Conservation (phyloP, 345 rosid genomes). For the Lenwebbia sp. region DNA sequence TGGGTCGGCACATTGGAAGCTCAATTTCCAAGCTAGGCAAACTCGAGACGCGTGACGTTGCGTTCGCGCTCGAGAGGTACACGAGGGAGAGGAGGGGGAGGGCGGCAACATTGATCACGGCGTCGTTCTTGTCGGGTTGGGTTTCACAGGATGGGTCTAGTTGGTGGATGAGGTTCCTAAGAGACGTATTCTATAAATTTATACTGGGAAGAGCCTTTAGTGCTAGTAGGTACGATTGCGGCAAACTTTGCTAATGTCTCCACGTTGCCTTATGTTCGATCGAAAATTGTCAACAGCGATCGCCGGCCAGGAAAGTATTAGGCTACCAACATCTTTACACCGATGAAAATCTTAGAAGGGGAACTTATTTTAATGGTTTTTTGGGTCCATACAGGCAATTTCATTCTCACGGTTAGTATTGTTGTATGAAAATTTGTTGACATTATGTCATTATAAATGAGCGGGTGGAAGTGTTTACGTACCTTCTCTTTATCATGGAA, state of each 20-base stretch:
- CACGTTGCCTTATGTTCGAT: background rate
- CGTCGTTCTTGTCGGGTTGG: slow-evolving; percentile 27
- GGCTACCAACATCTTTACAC: background rate
- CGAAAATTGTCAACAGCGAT: background rate
- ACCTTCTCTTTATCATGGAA: background rate
- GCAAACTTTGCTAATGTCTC: slow-evolving; percentile 4
- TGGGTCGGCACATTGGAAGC: slow-evolving; percentile 24
- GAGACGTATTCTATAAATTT: slow-evolving; percentile 10
- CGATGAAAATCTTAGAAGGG: background rate
- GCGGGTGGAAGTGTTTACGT: background rate
- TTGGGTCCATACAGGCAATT: background rate
- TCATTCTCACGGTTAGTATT: background rate
- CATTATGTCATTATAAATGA: background rate
- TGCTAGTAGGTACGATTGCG: slow-evolving; percentile 20
- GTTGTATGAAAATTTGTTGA: background rate
- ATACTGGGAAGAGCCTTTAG: background rate
- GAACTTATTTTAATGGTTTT: background rate
- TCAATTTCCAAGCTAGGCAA: background rate
- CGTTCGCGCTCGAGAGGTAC: slow-evolving; percentile 8
- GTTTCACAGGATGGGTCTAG: slow-evolving; percentile 15
- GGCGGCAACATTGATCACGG: slow-evolving; percentile 3
- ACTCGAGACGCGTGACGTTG: background rate
- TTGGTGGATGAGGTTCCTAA: slow-evolving; percentile 18
- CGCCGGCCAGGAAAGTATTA: background rate
- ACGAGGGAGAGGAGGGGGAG: slow-evolving; percentile 24